phyloP scores from a whole-genome alignment of 148 eudicot species.

The Camellia japonica region DNA sequence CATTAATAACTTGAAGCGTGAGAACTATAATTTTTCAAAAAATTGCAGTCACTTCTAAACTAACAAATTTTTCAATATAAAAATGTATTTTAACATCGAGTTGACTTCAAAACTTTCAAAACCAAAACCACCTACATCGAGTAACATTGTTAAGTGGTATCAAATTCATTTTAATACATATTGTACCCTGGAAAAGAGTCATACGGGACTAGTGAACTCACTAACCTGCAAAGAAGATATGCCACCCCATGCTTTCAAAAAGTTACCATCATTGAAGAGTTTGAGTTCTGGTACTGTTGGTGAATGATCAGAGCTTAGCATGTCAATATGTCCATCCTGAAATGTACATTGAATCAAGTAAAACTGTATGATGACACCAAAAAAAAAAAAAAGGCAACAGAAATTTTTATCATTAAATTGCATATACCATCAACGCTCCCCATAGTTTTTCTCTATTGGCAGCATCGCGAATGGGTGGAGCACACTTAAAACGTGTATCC shows the following conservation, averaged over 20 bases:
- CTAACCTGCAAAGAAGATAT: slow-evolving; percentile 92
- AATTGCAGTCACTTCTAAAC: background rate
- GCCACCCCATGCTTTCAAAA: slow-evolving; percentile 98
- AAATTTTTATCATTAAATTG: slow-evolving; percentile 2
- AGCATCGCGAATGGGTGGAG: slow-evolving; percentile 91
- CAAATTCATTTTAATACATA: background rate
- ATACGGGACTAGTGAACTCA: background rate
- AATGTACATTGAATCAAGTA: slow-evolving; percentile 14
- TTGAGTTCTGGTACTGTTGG: slow-evolving; percentile 79
- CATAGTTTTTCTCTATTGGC: slow-evolving; percentile 74
- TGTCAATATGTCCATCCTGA: slow-evolving; percentile 85
- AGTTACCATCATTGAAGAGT: slow-evolving; percentile 72
- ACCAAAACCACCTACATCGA: background rate
- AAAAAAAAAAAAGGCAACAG: background rate
- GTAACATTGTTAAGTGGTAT: too few relatives aligned
- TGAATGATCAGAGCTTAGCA: slow-evolving; percentile 98
- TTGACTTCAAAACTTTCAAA: background rate
- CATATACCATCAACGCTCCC: slow-evolving; percentile 80
- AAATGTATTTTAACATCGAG: too few relatives aligned
- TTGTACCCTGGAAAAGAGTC: background rate
- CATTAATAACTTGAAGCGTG: background rate
- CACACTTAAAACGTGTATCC: slow-evolving; percentile 91
- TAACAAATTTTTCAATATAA: background rate
- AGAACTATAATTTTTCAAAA: background rate
- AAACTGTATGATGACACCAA: background rate